Base-by-base conservation (phyloP, 345 rosid species). In the Reutealis trisperma region DNA sequence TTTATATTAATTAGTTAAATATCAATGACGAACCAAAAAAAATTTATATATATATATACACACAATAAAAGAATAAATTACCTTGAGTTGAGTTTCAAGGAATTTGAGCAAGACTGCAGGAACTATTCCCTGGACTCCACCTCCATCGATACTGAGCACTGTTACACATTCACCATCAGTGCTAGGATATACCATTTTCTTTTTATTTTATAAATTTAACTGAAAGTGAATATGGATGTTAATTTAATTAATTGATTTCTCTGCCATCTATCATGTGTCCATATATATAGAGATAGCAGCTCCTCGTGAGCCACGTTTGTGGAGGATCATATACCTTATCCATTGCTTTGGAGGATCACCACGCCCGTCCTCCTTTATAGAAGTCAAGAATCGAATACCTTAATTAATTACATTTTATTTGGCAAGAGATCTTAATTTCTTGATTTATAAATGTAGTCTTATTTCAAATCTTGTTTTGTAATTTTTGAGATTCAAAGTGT, bases 111-210 rank as follows among this genome's bases (percentile, higher is more conserved):
- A 19, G 41, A 45, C 54, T 67, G 51, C 54, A 8, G 71, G 54
- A 67, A 42, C 16, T 2, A 67, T 45, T 5, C 71, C 71, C 8
- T 47, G 71, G 30, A 45, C 54, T 42, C 22, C 69, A 65, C 16
- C 71, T 67, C 71, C 71, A 67, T 67, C 52, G 41, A 44, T 67
- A 14, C 71, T 67, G 7, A 44, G 71, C 18, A 67, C 27, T 3
- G 71, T 67, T 10, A 67, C 71, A 25, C 19, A 51, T 51, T 51
- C 55, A 51, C 55, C 55, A 51, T 51, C 55, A 15, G 18, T 51
- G 55, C 55, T 21, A 51, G 55, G 55, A 51, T 51, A 51, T 15
- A 51, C 55, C 55, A 51, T 51, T 51, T 51, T 12, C 55, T 51
- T 49, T 11, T 49, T 49, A 49, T 8, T 12, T 51, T 51, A 15